phyloP scores from a whole-genome alignment of 768 basidiomycete genomes.

The Leccinum pellstonianum region DNA sequence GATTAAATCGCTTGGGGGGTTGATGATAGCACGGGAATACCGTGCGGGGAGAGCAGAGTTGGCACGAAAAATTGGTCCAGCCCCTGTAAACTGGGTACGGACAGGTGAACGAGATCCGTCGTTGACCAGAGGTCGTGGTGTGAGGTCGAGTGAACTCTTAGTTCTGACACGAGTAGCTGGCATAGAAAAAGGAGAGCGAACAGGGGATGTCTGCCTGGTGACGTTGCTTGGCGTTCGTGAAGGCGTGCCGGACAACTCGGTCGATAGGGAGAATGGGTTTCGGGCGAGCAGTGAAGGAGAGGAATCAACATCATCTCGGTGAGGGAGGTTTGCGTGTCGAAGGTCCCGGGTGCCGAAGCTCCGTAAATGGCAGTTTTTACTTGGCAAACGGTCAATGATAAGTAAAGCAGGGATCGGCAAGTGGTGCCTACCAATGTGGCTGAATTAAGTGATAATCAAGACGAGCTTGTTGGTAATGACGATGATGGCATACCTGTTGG shows the following conservation, averaged over 20 bases:
- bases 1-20: constrained; percentile 13
- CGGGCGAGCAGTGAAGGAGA: constrained; percentile 35
- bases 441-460: constrained; percentile 14
- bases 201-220: constrained; percentile 27
- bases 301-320: constrained; percentile 39
- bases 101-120: constrained; percentile 28
- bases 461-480: background rate
- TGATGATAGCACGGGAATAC: constrained; percentile 23
- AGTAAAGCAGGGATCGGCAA: background rate
- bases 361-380: constrained; percentile 81
- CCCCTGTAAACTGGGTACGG: constrained; percentile 28
- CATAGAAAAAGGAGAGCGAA: constrained; percentile 35
- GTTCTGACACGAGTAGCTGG: constrained; percentile 24
- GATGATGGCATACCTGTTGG: constrained; percentile 53
- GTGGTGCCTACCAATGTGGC: constrained; percentile 43
- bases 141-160: constrained; percentile 28
- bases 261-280: constrained; percentile 17
- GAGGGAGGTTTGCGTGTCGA: constrained; percentile 67
- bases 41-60: constrained; percentile 42
- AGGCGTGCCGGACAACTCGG: constrained; percentile 12
- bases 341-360: constrained; percentile 76
- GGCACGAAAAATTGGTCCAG: constrained; percentile 38
- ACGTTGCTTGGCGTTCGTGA: constrained; percentile 19
- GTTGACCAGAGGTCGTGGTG: constrained; percentile 8
- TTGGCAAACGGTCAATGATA: constrained; percentile 29